Base-by-base conservation (phyloP, 163 green algal genomes). In the Smithsoniella earleae region DNA sequence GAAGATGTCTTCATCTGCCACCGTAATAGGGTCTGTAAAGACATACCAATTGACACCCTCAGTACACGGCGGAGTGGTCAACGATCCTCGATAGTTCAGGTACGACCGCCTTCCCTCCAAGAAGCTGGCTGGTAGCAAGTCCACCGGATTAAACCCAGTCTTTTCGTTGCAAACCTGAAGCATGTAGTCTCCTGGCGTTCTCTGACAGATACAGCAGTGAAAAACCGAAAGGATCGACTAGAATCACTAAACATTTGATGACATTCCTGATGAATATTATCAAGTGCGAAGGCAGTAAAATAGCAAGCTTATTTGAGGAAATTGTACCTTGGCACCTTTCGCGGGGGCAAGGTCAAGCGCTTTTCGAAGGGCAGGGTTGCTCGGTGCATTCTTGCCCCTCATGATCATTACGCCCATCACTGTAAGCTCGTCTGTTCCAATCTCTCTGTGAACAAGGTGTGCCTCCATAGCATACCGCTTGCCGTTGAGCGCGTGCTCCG, bases 51-150 rank as follows among this genome's bases (percentile, higher is more conserved):
- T 73, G 63, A 92, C 87, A 0, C 72, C 76, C 76, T 93, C 87
- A 1, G 77, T 82, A 81, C 89, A 96, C 2, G 87, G 87, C 2
- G 87, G 88, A 2, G 89, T 95, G 22, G 90, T 95, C 3, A 95
- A 76, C 4, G 83, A 90, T 36, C 88, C 89, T 2, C 62, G 73
- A 77, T 95, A 93, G 64, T 89, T 80, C 25, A 88, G 52, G 74
- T 82, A 90, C 3, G 52, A 66, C 28, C 78, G 76, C 43, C 73
- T 58, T 43, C 16, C 52, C 34, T 69, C 58, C 3, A 69, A 31
- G 58, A 69, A 69, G 18, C 30, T 73, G 25, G 58, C 45, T 2
- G 38, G 28, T 64, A 73, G 75, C 2, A 78, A 31, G 25, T 69
- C 58, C 16, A 69, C 58, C 40, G 58, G 58, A 13, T 69, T 69